These are phyloP conservation scores for Endogone sp. DNA, from an alignment of 192 early-diverging fungal genomes.

Conservation along the genomic window DNA sequence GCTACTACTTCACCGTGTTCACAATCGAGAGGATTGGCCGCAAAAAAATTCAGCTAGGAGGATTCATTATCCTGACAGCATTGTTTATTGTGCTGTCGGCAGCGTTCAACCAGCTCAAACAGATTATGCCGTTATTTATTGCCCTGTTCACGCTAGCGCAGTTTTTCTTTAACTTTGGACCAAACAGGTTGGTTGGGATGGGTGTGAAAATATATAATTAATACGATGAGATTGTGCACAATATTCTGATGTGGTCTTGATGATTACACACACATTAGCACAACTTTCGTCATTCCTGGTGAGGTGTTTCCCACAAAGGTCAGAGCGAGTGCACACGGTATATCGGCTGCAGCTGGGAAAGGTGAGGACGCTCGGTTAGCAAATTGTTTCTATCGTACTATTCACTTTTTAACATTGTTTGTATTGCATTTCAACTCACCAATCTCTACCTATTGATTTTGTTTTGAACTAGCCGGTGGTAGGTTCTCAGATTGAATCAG, in stretches of 20 bases:
- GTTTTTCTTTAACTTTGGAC: slow-evolving; percentile 78
- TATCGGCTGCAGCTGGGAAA: slow-evolving; percentile 75
- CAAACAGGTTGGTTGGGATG: slow-evolving; percentile 40
- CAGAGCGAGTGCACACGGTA: slow-evolving; percentile 74
- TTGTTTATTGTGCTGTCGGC: slow-evolving; percentile 67
- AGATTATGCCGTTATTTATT: slow-evolving; percentile 41
- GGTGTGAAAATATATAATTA: neutral
- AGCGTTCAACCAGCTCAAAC: slow-evolving; percentile 54
- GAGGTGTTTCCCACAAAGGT: slow-evolving; percentile 73
- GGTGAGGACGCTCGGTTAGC: no score
- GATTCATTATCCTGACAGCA: slow-evolving; percentile 72
- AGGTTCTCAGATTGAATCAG: no score
- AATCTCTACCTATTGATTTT: neutral
- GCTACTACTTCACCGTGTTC: slow-evolving; percentile 86
- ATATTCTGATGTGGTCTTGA: neutral
- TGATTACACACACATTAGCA: slow-evolving; percentile 18
- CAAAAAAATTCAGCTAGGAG: slow-evolving; percentile 84
- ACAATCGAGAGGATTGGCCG: slow-evolving; percentile 81
- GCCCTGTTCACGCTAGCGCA: slow-evolving; percentile 49
- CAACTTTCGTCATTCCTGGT: slow-evolving; percentile 77
- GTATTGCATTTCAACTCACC: no score
- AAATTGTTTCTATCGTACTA: neutral
- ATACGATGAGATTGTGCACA: neutral
- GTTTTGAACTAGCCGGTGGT: neutral
- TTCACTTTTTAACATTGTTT: no score